Percentiles rank a stretch among this genome's conserved stretches.
phyloP scores from a whole-genome alignment of 2,329 filamentous ascomycete genomes.

The Stagonosporopsis cucurbitacearum region DNA sequence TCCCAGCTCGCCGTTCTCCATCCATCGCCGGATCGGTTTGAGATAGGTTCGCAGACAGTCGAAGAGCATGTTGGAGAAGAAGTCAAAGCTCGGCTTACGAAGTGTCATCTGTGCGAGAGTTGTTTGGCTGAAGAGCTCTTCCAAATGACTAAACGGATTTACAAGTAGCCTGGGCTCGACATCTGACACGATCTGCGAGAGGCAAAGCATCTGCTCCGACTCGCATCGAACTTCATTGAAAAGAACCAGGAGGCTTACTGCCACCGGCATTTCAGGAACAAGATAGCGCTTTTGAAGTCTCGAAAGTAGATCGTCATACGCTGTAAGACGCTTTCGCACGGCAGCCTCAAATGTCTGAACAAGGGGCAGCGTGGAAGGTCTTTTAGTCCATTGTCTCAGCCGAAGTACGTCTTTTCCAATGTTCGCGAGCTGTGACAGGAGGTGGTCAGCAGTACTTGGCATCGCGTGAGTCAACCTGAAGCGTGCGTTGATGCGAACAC shows the following conservation, averaged over 20 bases:
- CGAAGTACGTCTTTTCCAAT: constrained; percentile 57
- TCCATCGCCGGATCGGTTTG: constrained; percentile 80
- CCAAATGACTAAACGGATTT: constrained; percentile 73
- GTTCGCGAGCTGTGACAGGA: constrained; percentile 54
- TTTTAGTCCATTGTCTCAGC: constrained; percentile 58
- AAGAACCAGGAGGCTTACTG: constrained; percentile 72
- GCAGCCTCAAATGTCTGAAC: constrained; percentile 75
- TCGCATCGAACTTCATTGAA: constrained; percentile 62
- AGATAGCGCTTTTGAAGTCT: constrained; percentile 67
- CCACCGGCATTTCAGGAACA: constrained; percentile 57
- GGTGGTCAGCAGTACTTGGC: constrained; percentile 40
- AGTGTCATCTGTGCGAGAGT: constrained; percentile 74
- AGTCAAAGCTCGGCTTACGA: constrained; percentile 65
- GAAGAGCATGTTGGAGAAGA: constrained; percentile 74
- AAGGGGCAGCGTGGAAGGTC: constrained; percentile 44
- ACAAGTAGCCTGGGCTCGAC: constrained; percentile 54
- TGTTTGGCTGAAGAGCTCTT: constrained; percentile 75
- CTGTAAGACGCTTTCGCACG: constrained; percentile 62
- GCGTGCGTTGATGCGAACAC: constrained; percentile 44
- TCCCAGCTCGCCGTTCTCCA: constrained; percentile 76
- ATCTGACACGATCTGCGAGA: constrained; percentile 68
- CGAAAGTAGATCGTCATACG: constrained; percentile 66
- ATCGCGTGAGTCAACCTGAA: constrained; percentile 51
- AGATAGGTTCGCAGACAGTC: constrained; percentile 84
- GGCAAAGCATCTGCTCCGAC: constrained; percentile 62